phyloP scores from a whole-genome alignment of 352 stramenopile species.

The Peronospora farinosa region DNA sequence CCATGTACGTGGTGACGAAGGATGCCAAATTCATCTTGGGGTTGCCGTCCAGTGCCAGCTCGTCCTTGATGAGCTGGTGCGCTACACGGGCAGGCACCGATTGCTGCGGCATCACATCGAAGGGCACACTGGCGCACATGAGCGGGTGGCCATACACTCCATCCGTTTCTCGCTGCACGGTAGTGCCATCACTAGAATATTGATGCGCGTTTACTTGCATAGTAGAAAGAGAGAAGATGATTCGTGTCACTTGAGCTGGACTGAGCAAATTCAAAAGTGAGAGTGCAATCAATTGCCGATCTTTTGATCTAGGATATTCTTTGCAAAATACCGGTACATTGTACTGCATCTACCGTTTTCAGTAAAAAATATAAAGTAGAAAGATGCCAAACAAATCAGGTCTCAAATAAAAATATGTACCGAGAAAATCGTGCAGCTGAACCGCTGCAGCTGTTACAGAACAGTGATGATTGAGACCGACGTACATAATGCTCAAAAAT shows the following conservation, averaged over 20 bases:
- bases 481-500: slow-evolving; percentile 17
- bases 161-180: slow-evolving; percentile 37
- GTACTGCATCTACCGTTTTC: slow-evolving; percentile 11
- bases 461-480: slow-evolving; percentile 5
- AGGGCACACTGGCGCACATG: slow-evolving; percentile 61
- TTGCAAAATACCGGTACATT: slow-evolving; percentile 1
- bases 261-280: slow-evolving; percentile 28
- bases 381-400: background rate
- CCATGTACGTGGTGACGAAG: slow-evolving; percentile 91
- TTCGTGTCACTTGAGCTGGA: slow-evolving; percentile 10
- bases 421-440: background rate
- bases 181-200: slow-evolving; percentile 24
- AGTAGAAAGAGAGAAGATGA: background rate
- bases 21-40: slow-evolving; percentile 89
- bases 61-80: slow-evolving; percentile 86
- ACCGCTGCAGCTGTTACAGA: background rate
- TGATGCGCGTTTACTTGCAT: slow-evolving; percentile 46
- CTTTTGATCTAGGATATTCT: slow-evolving; percentile 9
- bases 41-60: slow-evolving; percentile 85
- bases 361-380: no score
- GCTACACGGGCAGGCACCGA: slow-evolving; percentile 75
- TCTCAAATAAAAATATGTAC: background rate
- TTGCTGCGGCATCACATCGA: slow-evolving; percentile 51
- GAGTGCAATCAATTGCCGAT: no score
- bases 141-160: slow-evolving; percentile 79